Conservation (phyloP, 805 yeast genomes). For the Wickerhamiella dianesei region DNA sequence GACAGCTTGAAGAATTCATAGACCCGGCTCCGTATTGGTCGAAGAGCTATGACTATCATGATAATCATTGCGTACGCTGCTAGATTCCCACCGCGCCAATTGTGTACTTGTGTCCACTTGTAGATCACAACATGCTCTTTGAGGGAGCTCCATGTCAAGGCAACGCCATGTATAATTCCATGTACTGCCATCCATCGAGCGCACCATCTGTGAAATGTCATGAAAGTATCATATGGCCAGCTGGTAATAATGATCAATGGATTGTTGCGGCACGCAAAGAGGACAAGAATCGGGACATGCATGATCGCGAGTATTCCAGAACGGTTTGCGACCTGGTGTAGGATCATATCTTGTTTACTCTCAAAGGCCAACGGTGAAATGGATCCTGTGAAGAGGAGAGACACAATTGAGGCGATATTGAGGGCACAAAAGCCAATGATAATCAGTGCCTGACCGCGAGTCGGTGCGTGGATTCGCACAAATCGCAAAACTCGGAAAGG, state of each 20-base stretch:
- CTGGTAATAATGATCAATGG: slow-evolving; percentile 51
- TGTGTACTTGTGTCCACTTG: slow-evolving; percentile 22
- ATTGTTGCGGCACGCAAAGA: slow-evolving; percentile 60
- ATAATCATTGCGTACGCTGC: slow-evolving; percentile 31
- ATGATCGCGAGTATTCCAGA: slow-evolving; percentile 37
- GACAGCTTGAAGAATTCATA: slow-evolving; percentile 47
- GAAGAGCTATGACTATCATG: slow-evolving; percentile 36
- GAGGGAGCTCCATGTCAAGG: slow-evolving; percentile 21
- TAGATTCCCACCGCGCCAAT: slow-evolving; percentile 31
- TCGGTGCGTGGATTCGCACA: slow-evolving; percentile 25
- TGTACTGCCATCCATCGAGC: slow-evolving; percentile 33
- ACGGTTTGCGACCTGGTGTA: slow-evolving; percentile 29
- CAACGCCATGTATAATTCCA: slow-evolving; percentile 34
- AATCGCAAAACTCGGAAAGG: slow-evolving; percentile 16
- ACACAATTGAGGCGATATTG: slow-evolving; percentile 19
- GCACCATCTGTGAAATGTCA: slow-evolving; percentile 45
- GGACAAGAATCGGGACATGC: slow-evolving; percentile 37
- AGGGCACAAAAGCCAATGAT: slow-evolving; percentile 25
- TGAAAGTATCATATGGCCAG: slow-evolving; percentile 46
- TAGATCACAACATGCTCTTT: slow-evolving; percentile 16
- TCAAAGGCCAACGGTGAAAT: slow-evolving; percentile 20
- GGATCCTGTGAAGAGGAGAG: slow-evolving; percentile 17
- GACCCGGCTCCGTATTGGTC: slow-evolving; percentile 34
- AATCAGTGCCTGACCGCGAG: slow-evolving; percentile 31
- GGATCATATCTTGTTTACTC: slow-evolving; percentile 28